These are phyloP conservation scores for Pseudonectria buxi DNA, from an alignment of 2,329 filamentous ascomycete genomes.

Conservation along the genomic window DNA sequence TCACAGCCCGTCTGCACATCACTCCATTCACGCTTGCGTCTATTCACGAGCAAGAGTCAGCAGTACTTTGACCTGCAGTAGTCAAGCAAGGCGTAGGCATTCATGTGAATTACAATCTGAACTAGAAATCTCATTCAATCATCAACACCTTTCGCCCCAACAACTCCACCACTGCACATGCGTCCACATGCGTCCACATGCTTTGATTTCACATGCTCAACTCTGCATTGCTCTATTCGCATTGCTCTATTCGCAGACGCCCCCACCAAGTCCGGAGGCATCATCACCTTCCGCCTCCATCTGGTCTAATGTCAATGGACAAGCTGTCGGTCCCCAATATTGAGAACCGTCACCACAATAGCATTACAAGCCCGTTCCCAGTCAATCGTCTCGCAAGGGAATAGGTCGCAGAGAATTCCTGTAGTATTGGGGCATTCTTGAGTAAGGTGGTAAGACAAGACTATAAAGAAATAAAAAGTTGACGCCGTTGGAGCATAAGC, in stretches of 20 bases:
- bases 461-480: conserved; percentile 11
- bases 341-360: conserved; percentile 11
- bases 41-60: no score
- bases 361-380: conserved; percentile 10
- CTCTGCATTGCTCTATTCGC: no score
- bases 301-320: conserved; percentile 2
- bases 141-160: conserved; percentile 13
- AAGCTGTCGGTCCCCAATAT: conserved; percentile 5
- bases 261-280: no score
- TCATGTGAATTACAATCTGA: conserved; percentile 5
- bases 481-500: conserved; percentile 16
- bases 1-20: no score
- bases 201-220: no score
- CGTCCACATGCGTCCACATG: not conserved
- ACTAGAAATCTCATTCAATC: conserved; percentile 23
- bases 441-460: conserved; percentile 6
- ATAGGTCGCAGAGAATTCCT: not conserved
- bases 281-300: not conserved
- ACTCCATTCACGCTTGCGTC: no score
- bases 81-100: not conserved
- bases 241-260: no score
- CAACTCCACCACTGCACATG: not conserved
- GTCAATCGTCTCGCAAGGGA: conserved; percentile 7
- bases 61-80: no score
- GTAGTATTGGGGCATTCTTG: not conserved